phyloP scores from a whole-genome alignment of 2,329 filamentous ascomycete genomes.

The Botrytis fragariae region DNA sequence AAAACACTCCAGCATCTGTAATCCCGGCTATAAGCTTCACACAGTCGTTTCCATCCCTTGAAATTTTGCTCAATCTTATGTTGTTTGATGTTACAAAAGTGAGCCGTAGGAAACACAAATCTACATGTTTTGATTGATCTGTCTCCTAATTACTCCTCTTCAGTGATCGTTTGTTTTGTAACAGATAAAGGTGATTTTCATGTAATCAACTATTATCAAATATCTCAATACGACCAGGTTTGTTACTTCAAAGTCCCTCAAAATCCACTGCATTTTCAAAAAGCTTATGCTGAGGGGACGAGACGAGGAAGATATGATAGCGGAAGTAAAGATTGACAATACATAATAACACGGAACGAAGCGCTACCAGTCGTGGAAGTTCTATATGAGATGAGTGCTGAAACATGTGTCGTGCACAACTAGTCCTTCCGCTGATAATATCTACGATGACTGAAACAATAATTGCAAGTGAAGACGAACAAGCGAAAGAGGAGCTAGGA shows the following conservation, averaged over 20 bases:
- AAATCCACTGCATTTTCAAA: rapidly evolving
- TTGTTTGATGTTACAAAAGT: background rate
- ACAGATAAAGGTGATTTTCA: background rate
- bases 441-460: background rate
- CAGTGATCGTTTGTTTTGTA: background rate
- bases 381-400: too few species aligned
- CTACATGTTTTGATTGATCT: background rate
- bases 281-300: background rate
- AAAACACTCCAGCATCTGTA: background rate
- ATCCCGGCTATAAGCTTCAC: background rate
- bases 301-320: background rate
- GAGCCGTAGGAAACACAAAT: rapidly evolving
- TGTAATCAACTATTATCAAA: too few species aligned
- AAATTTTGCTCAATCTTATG: background rate
- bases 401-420: background rate
- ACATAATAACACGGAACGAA: background rate
- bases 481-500: background rate
- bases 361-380: background rate
- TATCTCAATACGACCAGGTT: too few species aligned
- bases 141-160: rapidly evolving
- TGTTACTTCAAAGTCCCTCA: too few species aligned
- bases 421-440: background rate
- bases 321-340: background rate
- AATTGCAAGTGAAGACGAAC: background rate
- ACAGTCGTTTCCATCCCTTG: background rate